Conservation (phyloP, 208 protist genomes). For the Trypanosoma scelopori region DNA sequence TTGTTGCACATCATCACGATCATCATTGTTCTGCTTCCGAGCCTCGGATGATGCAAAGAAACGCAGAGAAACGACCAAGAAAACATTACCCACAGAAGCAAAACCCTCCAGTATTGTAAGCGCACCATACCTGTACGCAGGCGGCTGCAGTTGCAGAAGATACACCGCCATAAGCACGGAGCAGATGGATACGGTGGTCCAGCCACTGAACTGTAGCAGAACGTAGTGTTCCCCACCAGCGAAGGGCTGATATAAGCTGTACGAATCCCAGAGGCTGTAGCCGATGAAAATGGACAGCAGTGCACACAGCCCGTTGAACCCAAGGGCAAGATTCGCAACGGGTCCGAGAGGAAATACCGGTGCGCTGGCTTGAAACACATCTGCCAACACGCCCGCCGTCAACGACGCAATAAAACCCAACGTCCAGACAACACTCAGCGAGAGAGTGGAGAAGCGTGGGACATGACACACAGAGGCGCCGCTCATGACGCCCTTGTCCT, state of each 20-base stretch:
- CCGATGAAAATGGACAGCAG: constrained; percentile 60
- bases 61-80: constrained; percentile 53
- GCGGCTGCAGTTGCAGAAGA: constrained; percentile 21
- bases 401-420: constrained; percentile 43
- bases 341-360: constrained; percentile 57
- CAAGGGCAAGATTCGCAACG: constrained; percentile 37
- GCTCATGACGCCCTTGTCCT: background rate
- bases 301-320: constrained; percentile 42
- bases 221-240: constrained; percentile 68
- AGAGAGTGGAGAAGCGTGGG: constrained; percentile 61
- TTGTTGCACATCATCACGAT: background rate
- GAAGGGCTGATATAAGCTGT: constrained; percentile 84
- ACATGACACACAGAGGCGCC: constrained; percentile 3
- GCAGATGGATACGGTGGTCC: constrained; percentile 31
- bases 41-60: constrained; percentile 37
- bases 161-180: constrained; percentile 34
- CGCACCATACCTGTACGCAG: constrained; percentile 32
- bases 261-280: constrained; percentile 41
- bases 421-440: constrained; percentile 55
- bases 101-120: constrained; percentile 37
- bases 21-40: background rate
- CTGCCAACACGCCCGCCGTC: constrained; percentile 50
- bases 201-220: constrained; percentile 69
- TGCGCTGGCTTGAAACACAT: constrained; percentile 54
- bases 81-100: constrained; percentile 51